phyloP scores from a whole-genome alignment of 768 basidiomycete species.

The Coprinopsis strossmayeri region DNA sequence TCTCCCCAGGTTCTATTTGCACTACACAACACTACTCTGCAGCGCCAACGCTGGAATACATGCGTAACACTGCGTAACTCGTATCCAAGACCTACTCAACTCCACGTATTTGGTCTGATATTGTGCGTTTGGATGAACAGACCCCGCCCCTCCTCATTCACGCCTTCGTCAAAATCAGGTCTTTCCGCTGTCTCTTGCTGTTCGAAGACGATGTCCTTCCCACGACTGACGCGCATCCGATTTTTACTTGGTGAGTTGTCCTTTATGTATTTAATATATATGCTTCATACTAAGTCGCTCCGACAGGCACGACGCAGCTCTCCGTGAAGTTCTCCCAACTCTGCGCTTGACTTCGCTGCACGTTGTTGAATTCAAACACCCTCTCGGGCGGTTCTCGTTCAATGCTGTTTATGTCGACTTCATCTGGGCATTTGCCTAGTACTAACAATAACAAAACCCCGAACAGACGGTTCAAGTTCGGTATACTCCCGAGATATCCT shows the following conservation, averaged over 20 bases:
- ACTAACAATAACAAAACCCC: too few relatives aligned
- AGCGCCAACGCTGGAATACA: too few relatives aligned
- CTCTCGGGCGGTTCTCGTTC: slow-evolving; percentile 78
- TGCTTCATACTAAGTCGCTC: neutral
- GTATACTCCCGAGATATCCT: slow-evolving; percentile 83
- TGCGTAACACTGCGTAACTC: too few relatives aligned
- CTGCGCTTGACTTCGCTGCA: slow-evolving; percentile 67
- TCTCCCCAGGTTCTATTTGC: too few relatives aligned
- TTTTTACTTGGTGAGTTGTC: slow-evolving; percentile 65
- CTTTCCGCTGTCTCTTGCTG: slow-evolving; percentile 64
- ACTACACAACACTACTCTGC: too few relatives aligned
- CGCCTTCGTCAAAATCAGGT: slow-evolving; percentile 75
- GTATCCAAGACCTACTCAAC: too few relatives aligned
- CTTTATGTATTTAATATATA: neutral
- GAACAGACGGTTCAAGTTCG: slow-evolving; percentile 30
- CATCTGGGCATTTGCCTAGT: too few relatives aligned
- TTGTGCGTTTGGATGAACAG: too few relatives aligned
- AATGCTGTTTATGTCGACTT: slow-evolving; percentile 74
- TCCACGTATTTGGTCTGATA: too few relatives aligned
- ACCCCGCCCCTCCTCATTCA: slow-evolving; percentile 78
- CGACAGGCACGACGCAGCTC: slow-evolving; percentile 73
- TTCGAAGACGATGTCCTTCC: slow-evolving; percentile 78
- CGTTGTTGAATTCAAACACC: slow-evolving; percentile 69
- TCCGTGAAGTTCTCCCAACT: slow-evolving; percentile 72
- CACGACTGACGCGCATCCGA: slow-evolving; percentile 74